Evolutionary conservation across 306 rosid genomes (phyloP), one percentile per base, ranked within the genome.

Genomic region (Lathyrus sativus): DNA sequence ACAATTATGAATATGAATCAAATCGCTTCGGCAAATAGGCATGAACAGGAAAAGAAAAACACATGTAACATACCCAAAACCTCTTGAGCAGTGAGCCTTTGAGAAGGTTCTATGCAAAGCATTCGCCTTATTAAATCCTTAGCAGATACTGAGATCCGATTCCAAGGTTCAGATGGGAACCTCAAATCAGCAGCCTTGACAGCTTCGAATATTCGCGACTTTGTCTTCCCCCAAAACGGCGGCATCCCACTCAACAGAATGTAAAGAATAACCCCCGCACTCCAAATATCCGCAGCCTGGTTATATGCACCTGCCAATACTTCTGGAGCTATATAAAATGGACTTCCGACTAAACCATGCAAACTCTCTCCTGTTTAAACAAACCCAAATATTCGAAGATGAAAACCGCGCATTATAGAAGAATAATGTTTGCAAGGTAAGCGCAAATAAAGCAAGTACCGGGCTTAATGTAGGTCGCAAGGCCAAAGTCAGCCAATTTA

Each of bases 161-260:
- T 84, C 96, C 96, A 90, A 63, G 80, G 85, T 53, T 81, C 84
- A 9, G 80, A 74, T 12, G 95, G 95, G 75, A 90, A 90, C 65
- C 88, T 84, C 75, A 90, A 72, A 75, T 81, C 76, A 74, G 96
- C 87, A 11, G 80, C 80, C 79, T 83, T 82, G 45, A 90, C 92
- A 14, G 95, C 88, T 66, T 90, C 90, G 62, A 90, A 90, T 74
- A 88, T 90, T n/a, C 19, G 83, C 0, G 96, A 90, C 44, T 86
- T 90, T 4, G 96, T 90, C 88, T 88, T 90, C 41, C 96, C 96
- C 96, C 95, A 88, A 83, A 88, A 90, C 1, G 95, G 96, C 9
- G 96, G 92, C 83, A 78, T 84, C 29, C 92, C 95, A 8, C 96
- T 86, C 50, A 90, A 81, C 73, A 90, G 88, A 81, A 88, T 88